Evolutionary conservation across 805 yeast genomes (phyloP), one percentile per base, ranked within the genome.

Genomic region (Ogataea neopini): DNA sequence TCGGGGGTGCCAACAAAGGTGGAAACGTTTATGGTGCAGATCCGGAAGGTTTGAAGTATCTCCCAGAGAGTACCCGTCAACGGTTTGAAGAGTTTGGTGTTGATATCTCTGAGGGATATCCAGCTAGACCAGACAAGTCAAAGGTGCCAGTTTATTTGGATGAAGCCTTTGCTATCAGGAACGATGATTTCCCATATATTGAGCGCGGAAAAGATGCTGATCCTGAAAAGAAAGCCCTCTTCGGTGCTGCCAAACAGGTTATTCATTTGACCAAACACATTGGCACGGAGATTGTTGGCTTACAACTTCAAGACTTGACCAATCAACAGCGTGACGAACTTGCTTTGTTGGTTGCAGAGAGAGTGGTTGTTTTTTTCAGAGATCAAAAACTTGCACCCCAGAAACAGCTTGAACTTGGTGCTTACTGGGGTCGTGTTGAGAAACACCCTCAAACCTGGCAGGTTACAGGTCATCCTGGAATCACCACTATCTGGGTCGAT

Each of bases 311-410:
- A 4, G 74, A 72, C 26, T 59, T 75, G 43, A 66, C 59, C 40
- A 71, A 72, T 48, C 51, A 65, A 53, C 79, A 75, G 57, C 63
- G 59, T 42, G 76, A 75, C 54, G 77, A 75, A 56, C 63, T 75
- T 42, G 79, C 77, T 3, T 59, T 73, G 7, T 58, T 75, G 39
- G 63, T 73, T 25, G 74, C 78, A 26, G 76, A 72, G 57, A 66
- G 80, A 54, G 70, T 69, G 13, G 79, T 74, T 29, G 79, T 75
- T n/a, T 73, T 75, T 54, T 74, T 75, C 67, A 59, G 74, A 46
- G 71, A 72, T 51, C 79, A 74, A 59, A 73, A 74, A 44, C 61
- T 74, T 36, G 49, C 68, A 32, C 73, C 74, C 22, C 70, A 70
- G 56, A 67, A 66, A 50, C 79, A 73, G 54, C 57, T 72, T 42